These are phyloP conservation scores for Pholiota adiposa DNA, from an alignment of 1,284 basidiomycete genomes.

Conservation along the genomic window DNA sequence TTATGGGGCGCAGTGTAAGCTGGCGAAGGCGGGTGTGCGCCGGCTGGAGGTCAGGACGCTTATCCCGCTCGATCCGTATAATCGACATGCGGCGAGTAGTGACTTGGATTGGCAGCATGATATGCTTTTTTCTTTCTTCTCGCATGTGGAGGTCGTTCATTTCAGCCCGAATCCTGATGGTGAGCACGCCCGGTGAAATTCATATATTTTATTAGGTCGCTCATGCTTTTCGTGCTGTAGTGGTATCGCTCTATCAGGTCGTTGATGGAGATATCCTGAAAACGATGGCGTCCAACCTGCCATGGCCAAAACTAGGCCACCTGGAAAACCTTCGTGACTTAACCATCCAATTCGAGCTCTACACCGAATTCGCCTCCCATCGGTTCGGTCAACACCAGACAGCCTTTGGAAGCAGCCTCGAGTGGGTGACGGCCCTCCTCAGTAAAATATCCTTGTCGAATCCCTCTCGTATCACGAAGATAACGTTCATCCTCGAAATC, in stretches of 20 bases:
- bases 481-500: not conserved
- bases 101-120: not conserved
- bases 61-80: not conserved
- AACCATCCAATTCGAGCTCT: not conserved
- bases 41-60: not conserved
- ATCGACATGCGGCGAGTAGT: not conserved
- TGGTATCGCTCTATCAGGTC: not conserved
- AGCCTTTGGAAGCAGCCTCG: not conserved
- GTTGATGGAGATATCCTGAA: not conserved
- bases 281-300: not conserved
- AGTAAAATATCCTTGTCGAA: not conserved
- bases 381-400: not conserved
- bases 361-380: not conserved
- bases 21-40: not conserved
- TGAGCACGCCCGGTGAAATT: not conserved
- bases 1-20: not conserved
- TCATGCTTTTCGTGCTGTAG: not conserved
- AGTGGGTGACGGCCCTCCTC: not conserved
- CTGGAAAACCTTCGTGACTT: not conserved
- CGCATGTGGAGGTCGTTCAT: not conserved
- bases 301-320: not conserved
- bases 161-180: not conserved
- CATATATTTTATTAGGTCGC: not conserved
- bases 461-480: not conserved
- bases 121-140: not conserved